Base-by-base conservation (phyloP, 2,329 filamentous ascomycete species). In the Curvularia hawaiiensis region DNA sequence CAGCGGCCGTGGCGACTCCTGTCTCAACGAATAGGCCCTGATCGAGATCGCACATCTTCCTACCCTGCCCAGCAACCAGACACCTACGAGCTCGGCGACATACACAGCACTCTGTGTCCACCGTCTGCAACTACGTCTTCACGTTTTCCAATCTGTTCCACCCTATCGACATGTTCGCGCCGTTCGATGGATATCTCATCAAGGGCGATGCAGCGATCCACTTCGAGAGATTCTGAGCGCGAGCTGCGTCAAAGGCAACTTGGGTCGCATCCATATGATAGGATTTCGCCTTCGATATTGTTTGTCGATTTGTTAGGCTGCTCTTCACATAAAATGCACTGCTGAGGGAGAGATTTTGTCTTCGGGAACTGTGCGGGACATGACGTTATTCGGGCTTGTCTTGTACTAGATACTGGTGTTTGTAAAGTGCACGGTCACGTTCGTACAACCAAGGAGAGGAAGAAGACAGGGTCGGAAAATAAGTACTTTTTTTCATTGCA, bases 181-280 rank as follows among this genome's bases (percentile, higher is more conserved):
- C n/a, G 7, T 11, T 22, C 28, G 6, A 33, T 18, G 1, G n/a
- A 14, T 31, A 20, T 11, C 9, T 16, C 18, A 12, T 12, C 18
- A n/a, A 14, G 6, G 1, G 11, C 11, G 6, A 35, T 33, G n/a
- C 44, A n/a, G 8, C 40, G 5, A 18, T 12, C 40, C 8, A 45
- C 22, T 24, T 64, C 20, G 41, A 55, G n/a, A 50, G 58, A 11
- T 53, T 75, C 24, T 63, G 72, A 35, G 73, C 69, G 8, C 58
- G 71, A 1, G 68, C 74, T 9, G 73, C 73, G 7, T 60, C 68
- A 18, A 78, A 79, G 55, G 62, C 73, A 47, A 52, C 72, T 14
- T 33, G 68, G 20, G 62, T 68, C 3, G 70, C 74, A 33, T 46
- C 71, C 24, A 50, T 73, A 39, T 66, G 75, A 26, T 70, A 77